Evolutionary conservation across 73 alveolate species (phyloP).

Genomic region (Paramecium sexaurelia): DNA sequence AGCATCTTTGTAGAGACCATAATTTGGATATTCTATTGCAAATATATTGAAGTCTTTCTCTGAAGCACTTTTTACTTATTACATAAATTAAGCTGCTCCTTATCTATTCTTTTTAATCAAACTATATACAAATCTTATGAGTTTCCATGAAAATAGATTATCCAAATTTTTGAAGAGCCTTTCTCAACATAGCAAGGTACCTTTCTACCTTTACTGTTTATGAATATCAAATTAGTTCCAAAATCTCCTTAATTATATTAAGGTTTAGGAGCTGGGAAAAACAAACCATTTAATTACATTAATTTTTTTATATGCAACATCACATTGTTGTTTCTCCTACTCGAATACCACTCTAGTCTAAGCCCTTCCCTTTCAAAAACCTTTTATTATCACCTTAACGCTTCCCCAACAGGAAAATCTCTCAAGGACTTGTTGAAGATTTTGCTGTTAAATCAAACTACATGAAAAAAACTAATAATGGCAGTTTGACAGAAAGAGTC

Average conservation of each 20-base stretch:
- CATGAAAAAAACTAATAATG: not conserved
- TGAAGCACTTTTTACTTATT: conserved; percentile 72
- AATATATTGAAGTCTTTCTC: conserved; percentile 72
- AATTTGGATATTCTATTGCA: conserved; percentile 96
- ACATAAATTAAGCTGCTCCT: not conserved
- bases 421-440: not conserved
- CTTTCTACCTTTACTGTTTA: not conserved
- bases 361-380: not conserved
- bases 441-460: not conserved
- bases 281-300: not conserved
- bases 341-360: not conserved
- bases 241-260: not conserved
- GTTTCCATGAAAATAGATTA: conserved; percentile 64
- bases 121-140: conserved; percentile 39
- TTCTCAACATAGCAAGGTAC: not conserved
- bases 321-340: not conserved
- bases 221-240: not conserved
- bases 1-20: conserved; percentile 85
- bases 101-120: not conserved
- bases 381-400: not conserved
- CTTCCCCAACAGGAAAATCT: not conserved
- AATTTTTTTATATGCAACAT: not conserved
- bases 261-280: not conserved
- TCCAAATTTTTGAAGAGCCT: conserved; percentile 27
- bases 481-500: not conserved